Conservation (phyloP, 768 basidiomycete species). For the Tulasnella sp. region DNA sequence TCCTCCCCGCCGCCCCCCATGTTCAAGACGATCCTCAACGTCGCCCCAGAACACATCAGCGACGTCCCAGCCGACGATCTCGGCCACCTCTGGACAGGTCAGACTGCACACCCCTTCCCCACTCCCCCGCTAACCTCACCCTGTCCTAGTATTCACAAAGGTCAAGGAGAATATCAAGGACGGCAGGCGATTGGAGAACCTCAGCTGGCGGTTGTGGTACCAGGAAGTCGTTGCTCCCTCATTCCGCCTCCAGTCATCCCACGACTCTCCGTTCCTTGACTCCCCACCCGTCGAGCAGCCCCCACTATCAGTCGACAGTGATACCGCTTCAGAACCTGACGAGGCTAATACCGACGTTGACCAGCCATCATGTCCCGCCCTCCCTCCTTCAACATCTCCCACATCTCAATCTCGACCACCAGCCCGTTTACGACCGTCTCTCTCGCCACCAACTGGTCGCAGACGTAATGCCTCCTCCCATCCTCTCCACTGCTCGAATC, state of each 20-base stretch:
- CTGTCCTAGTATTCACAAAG: constrained; percentile 59
- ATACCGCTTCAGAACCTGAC: constrained; percentile 16
- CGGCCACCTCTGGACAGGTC: constrained; percentile 55
- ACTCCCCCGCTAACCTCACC: constrained; percentile 15
- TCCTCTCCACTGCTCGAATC: constrained; percentile 5
- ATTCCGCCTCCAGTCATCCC: constrained; percentile 21
- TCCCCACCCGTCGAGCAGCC: constrained; percentile 23
- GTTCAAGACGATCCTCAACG: constrained; percentile 30
- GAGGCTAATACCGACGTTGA: constrained; percentile 9
- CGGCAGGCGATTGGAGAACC: constrained; percentile 73
- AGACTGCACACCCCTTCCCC: constrained; percentile 24
- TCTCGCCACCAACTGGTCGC: background rate
- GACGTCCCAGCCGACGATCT: constrained; percentile 58
- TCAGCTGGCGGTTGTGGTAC: constrained; percentile 78
- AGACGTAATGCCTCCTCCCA: background rate
- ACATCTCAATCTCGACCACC: background rate
- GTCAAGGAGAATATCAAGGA: constrained; percentile 69
- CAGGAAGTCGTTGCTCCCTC: constrained; percentile 40
- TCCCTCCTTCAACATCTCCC: background rate
- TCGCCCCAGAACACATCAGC: constrained; percentile 42
- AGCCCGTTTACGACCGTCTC: background rate
- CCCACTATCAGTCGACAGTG: constrained; percentile 9
- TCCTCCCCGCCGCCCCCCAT: constrained; percentile 13
- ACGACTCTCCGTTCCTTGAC: constrained; percentile 23
- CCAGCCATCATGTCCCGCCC: background rate